A percentile compares a stretch with the other conserved stretches of the same genome.
Evolutionary conservation across 208 protist genomes (phyloP).

Genomic region (Herpetomonas tarakana): DNA sequence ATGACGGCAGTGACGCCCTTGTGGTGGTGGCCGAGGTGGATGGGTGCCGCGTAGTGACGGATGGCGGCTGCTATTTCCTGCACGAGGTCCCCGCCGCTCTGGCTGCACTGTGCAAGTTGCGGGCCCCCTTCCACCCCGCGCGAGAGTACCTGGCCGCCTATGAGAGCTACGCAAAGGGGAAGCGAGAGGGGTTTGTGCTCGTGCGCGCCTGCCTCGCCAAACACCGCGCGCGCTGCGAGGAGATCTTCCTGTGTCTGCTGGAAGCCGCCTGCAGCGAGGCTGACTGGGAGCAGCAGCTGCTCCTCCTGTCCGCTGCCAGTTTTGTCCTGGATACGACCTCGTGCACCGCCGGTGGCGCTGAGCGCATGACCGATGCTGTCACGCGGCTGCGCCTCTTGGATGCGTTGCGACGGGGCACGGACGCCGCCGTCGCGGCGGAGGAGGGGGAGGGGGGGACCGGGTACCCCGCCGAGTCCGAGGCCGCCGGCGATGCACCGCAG

Average conservation of each 20-base stretch:
- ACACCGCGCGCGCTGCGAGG: conserved; percentile 4
- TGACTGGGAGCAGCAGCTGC: conserved; percentile 35
- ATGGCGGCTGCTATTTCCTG: conserved; percentile 18
- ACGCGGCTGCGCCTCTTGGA: conserved; percentile 33
- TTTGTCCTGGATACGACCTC: conserved; percentile 27
- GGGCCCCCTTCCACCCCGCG: conserved; percentile 21
- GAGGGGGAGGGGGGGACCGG: background rate
- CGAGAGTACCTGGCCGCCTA: conserved; percentile 25
- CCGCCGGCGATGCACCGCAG: too few species aligned
- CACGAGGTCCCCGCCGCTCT: conserved; percentile 22
- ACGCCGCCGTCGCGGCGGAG: background rate
- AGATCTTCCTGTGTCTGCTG: conserved; percentile 27
- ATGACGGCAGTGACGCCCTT: background rate
- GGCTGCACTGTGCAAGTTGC: conserved; percentile 18
- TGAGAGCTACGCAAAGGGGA: conserved; percentile 18
- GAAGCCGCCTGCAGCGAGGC: conserved; percentile 34
- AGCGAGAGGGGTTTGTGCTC: conserved; percentile 22
- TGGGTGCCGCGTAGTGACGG: conserved; percentile 24
- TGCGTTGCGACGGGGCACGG: conserved; percentile 20
- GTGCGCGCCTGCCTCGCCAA: conserved; percentile 4
- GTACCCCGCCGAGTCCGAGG: background rate
- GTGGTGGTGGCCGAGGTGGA: conserved; percentile 16
- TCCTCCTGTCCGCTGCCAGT: conserved; percentile 32
- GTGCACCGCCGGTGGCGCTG: conserved; percentile 14
- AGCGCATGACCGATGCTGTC: conserved; percentile 33